Evolutionary conservation across 768 basidiomycete species (phyloP), one percentile per base, ranked within the genome.

Genomic region (Omphalotus guepiniiformis): DNA sequence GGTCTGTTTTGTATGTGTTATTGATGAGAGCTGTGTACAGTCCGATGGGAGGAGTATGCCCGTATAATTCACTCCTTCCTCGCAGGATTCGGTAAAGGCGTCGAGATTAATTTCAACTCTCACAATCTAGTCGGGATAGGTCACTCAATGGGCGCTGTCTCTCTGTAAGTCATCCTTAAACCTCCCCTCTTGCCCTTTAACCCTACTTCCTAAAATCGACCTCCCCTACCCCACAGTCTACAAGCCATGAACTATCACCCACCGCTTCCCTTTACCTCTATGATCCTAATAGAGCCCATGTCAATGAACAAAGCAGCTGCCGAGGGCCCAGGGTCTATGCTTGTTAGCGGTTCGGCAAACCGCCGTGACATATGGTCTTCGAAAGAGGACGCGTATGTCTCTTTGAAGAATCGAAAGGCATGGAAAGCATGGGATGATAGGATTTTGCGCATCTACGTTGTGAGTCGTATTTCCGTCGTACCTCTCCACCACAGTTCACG

Each of bases 21-120:
- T n/a, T 8, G 1, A 25, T 30, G 6, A 4, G 42, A 18, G 25
- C 18, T 42, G 2, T 7, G 13, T 35, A 8, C 39, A 79, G 78
- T 79, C 49, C 57, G 58, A 15, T 80, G 77, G 79, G 75, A 76
- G 38, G 79, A 82, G 39, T 79, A 78, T 44, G 73, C 63, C 0
- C 66, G 78, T 1, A 60, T 61, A 6, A 60, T 80, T 0, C 74
- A 81, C 50, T 58, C 69, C 2, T 71, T 82, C 39, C 60, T 81
- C 3, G 59, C 71, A 1, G 76, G 77, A 1, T 58, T 70, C 4
- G 78, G 78, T 0, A 67, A 56, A 21, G 78, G 78, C 16, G 62
- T 78, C 15, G 64, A 74, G 32, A 64, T 76, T n/a, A 73, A 79
- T 52, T 78, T 80, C 48, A 61, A 56, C 16, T 64, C 55, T n/a